These are phyloP conservation scores for Volvox reticuliferus DNA, from an alignment of 139 green algal genomes.

Conservation along the genomic window DNA sequence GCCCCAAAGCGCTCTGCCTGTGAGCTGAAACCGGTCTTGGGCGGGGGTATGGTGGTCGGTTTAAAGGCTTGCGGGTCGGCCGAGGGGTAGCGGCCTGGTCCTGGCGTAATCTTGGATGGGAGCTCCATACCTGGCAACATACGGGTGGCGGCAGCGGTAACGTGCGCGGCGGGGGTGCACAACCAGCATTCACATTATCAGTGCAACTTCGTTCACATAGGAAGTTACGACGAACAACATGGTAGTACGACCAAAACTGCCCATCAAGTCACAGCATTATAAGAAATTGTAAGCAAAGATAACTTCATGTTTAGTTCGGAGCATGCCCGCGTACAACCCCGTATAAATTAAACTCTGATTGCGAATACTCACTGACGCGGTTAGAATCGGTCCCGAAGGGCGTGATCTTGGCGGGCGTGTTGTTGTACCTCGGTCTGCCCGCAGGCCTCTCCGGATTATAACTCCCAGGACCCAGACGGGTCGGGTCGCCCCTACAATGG, in stretches of 20 bases:
- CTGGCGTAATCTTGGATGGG: not conserved
- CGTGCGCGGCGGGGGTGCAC: not conserved
- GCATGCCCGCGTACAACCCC: too few relatives aligned
- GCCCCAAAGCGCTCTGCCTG: constrained; percentile 14
- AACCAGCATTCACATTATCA: too few relatives aligned
- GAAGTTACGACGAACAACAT: too few relatives aligned
- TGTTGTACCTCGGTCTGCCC: not conserved
- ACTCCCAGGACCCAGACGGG: constrained; percentile 31
- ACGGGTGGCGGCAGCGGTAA: not conserved
- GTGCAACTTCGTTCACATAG: too few relatives aligned
- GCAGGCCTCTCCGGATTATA: constrained; percentile 31
- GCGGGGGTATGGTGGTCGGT: constrained; percentile 1
- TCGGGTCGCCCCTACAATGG: constrained; percentile 27
- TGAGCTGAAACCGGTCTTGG: constrained; percentile 19
- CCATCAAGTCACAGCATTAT: too few relatives aligned
- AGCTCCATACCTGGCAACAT: constrained; percentile 12
- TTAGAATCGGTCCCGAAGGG: constrained; percentile 20
- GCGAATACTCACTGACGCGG: not conserved
- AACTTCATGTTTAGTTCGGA: too few relatives aligned
- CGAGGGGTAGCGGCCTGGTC: constrained; percentile 17
- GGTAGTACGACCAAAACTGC: too few relatives aligned
- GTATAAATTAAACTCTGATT: too few relatives aligned
- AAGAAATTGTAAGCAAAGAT: too few relatives aligned
- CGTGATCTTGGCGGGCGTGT: not conserved
- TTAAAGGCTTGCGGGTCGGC: not conserved